A percentile compares a stretch with the other conserved stretches of the same genome.
Evolutionary conservation across 352 stramenopile genomes (phyloP).

Genomic region (Phytophthora citrophthora): DNA sequence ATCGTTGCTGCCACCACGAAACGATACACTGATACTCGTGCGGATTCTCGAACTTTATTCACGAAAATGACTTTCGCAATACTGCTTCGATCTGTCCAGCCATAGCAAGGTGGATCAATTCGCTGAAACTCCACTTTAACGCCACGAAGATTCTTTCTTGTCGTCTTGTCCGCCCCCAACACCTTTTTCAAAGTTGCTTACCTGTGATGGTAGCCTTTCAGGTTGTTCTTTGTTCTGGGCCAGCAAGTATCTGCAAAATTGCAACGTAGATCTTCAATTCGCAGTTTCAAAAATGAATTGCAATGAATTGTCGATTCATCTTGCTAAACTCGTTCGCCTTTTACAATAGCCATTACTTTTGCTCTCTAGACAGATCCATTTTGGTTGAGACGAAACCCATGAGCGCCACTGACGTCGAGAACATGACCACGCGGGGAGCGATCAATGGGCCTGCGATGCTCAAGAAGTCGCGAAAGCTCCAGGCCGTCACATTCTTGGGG

Average conservation of each 20-base stretch:
- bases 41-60: background rate
- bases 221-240: too few relatives aligned
- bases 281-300: background rate
- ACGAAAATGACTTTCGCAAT: conserved; percentile 1
- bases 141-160: background rate
- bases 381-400: conserved; percentile 79
- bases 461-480: conserved; percentile 75
- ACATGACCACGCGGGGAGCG: conserved; percentile 65
- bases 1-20: conserved; percentile 4
- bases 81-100: background rate
- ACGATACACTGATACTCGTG: conserved; percentile 1
- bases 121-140: background rate
- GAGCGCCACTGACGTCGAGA: conserved; percentile 65
- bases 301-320: too few relatives aligned
- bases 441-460: conserved; percentile 66
- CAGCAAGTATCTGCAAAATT: too few relatives aligned
- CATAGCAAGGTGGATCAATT: background rate
- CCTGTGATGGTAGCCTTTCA: too few relatives aligned
- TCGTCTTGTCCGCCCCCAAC: background rate
- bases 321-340: background rate
- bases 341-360: conserved; percentile 14
- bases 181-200: background rate
- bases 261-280: too few relatives aligned
- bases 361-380: conserved; percentile 38
- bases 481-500: conserved; percentile 67